Conservation (phyloP, 495 filamentous ascomycete species). For the Hypoxylon lienhwacheense region DNA sequence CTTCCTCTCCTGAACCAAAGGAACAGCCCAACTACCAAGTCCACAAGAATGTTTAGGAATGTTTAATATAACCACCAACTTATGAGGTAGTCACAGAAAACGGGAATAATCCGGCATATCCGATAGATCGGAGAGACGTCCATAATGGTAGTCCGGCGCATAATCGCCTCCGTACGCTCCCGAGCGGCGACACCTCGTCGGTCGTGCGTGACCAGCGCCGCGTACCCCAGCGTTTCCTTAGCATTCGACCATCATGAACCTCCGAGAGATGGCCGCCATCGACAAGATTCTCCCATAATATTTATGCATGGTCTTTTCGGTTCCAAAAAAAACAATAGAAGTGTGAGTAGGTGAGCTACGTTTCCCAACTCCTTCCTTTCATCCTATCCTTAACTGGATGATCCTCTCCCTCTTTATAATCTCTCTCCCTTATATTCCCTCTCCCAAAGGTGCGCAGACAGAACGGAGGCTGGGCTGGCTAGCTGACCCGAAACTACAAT, state of each 20-base stretch:
- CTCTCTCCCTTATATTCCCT: background rate
- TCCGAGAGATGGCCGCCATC: constrained; percentile 39
- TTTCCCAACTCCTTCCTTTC: background rate
- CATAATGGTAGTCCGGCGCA: constrained; percentile 27
- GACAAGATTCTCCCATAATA: constrained; percentile 67
- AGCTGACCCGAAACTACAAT: constrained; percentile 24
- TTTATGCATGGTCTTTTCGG: constrained; percentile 95
- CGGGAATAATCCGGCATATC: no score
- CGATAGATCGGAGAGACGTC: background rate
- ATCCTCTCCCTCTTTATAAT: no score
- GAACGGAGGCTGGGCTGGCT: background rate
- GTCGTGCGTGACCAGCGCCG: constrained; percentile 10
- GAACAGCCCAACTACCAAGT: no score
- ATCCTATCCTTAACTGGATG: background rate
- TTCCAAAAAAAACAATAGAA: constrained; percentile 93
- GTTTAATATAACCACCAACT: no score
- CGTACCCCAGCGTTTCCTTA: constrained; percentile 41
- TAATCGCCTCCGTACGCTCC: constrained; percentile 12
- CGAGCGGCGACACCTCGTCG: constrained; percentile 23
- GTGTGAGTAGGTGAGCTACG: constrained; percentile 85
- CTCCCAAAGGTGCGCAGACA: background rate
- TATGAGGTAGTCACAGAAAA: no score
- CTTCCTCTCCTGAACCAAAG: no score
- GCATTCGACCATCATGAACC: constrained; percentile 64
- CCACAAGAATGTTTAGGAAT: no score